Evolutionary conservation across 306 rosid genomes (phyloP).

Genomic region (Cucurbita pepo): DNA sequence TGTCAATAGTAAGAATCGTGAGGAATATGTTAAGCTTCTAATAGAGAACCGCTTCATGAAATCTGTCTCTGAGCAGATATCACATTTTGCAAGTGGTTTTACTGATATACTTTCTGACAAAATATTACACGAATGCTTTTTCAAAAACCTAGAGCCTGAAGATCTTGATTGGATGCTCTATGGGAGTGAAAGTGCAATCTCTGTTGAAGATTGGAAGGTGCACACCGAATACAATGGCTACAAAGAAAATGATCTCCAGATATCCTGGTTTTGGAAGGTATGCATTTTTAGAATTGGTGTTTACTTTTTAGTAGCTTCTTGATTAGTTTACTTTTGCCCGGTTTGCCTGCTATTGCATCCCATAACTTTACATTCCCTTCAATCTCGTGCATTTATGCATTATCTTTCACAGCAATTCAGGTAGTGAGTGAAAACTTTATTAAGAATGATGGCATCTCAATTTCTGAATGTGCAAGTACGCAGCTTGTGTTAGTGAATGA

Average conservation of each 20-base stretch:
- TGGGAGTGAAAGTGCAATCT: conserved; percentile 57
- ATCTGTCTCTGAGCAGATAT: conserved; percentile 64
- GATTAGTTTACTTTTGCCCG: not conserved
- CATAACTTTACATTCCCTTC: not conserved
- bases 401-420: not conserved
- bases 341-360: not conserved
- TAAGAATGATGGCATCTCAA: not conserved
- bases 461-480: not conserved
- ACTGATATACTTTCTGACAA: conserved; percentile 53
- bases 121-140: conserved; percentile 27
- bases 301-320: not conserved
- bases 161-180: conserved; percentile 90
- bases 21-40: conserved; percentile 50
- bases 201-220: conserved; percentile 84
- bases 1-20: conserved; percentile 64
- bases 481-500: too few relatives aligned
- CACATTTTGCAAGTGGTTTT: conserved; percentile 64
- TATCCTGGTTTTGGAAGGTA: conserved; percentile 98
- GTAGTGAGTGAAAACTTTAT: not conserved
- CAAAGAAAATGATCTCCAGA: conserved; percentile 71
- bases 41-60: conserved; percentile 59
- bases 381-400: not conserved
- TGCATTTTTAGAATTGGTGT: conserved; percentile 6
- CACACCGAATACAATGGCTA: conserved; percentile 80
- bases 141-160: conserved; percentile 55